Evolutionary conservation across 148 eudicot species (phyloP), one percentile per base, ranked within the genome.

Genomic region (Rhododendron simsii): DNA sequence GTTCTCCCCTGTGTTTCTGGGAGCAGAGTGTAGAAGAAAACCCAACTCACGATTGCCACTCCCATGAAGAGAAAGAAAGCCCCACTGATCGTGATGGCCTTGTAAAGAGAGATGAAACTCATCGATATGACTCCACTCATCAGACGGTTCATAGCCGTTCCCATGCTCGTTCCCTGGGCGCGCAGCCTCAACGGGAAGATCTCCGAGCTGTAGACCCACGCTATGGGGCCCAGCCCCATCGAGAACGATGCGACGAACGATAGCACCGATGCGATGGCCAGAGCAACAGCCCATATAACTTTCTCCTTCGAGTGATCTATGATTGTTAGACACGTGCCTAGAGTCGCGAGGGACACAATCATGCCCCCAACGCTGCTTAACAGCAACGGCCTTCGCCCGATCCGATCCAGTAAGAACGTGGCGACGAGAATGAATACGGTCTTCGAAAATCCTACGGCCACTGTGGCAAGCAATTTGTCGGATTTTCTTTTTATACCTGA

Each of bases 161-260:
- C 90, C 44, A 91, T 85, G 21, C 93, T 85, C 1, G 48, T 71
- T 12, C 92, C 92, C 8, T 89, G 92, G 13, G 90, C 89, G 3
- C 96, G 79, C 11, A 95, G 85, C 81, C 92, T 90, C 20, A 95
- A 63, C 1, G 98, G 98, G 76, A 93, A 95, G 2, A 95, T 87
- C 91, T 95, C 98, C 4, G 98, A 95, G 37, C 91, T 91, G 65
- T 95, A 95, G 6, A 95, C 95, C 96, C 95, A 93, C 0, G 98
- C 84, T 21, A 95, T 91, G 0, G 96, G 98, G 0, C 98, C 98
- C 86, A 95, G 59, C 35, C 98, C 98, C 14, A 95, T 93, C 3
- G 95, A 93, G 80, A 95, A 95, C 2, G 91, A 83, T 33, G 92
- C 93, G 9, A 95, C 96, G 63, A 23, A 91, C 0, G 93, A 69